Evolutionary conservation across 192 early-diverging fungal genomes (phyloP).

Genomic region (Neocallimastix lanati): DNA sequence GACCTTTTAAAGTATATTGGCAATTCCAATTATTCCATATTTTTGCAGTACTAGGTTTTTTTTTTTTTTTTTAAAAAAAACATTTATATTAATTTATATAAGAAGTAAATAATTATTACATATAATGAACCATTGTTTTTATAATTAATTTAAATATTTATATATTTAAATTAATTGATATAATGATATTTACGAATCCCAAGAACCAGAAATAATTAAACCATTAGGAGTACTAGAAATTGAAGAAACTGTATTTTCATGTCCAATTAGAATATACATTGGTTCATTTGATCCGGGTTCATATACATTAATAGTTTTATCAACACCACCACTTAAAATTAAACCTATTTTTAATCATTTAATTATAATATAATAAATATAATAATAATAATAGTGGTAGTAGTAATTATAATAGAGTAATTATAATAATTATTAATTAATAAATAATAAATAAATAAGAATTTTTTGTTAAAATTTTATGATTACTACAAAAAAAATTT

Average conservation of each 20-base stretch:
- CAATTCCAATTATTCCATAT: constrained; percentile 72
- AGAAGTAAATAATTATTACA: too few species aligned
- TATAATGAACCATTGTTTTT: too few species aligned
- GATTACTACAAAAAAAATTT: too few species aligned
- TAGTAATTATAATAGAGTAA: too few species aligned
- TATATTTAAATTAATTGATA: too few species aligned
- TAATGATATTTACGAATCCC: constrained; percentile 95
- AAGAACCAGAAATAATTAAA: constrained; percentile 81
- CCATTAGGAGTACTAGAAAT: constrained; percentile 43
- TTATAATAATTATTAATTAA: too few species aligned
- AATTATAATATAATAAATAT: not conserved
- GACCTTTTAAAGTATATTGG: constrained; percentile 51
- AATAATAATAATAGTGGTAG: too few species aligned
- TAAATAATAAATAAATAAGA: too few species aligned
- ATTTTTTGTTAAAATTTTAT: too few species aligned
- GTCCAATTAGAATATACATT: constrained; percentile 52
- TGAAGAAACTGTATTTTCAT: constrained; percentile 72
- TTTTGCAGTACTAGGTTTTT: constrained; percentile 72
- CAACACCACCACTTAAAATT: constrained; percentile 62
- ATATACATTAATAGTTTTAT: constrained; percentile 68
- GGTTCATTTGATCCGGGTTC: constrained; percentile 39
- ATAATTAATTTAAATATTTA: too few species aligned
- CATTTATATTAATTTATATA: not conserved
- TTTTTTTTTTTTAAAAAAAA: too few species aligned
- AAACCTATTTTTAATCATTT: constrained; percentile 31